Evolutionary conservation across 257 asterid genomes (phyloP).

Genomic region (Plantago ovata): DNA sequence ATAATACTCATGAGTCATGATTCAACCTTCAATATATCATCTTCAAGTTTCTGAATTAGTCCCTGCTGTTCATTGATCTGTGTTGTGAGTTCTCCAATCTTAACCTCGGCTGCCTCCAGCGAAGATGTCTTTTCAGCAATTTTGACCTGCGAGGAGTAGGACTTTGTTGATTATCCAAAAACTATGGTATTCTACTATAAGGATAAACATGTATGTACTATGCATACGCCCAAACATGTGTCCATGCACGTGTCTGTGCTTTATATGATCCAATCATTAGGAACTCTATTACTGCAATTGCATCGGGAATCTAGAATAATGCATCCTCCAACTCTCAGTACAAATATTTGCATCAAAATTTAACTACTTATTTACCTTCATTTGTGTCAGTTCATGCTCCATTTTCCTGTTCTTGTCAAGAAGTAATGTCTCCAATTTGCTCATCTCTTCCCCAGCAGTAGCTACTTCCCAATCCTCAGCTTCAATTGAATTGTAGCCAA

Average conservation of each 20-base stretch:
- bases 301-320: slow-evolving; percentile 5
- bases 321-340: background rate
- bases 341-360: slow-evolving; percentile 5
- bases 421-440: slow-evolving; percentile 91
- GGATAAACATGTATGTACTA: too few relatives aligned
- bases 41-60: slow-evolving; percentile 95
- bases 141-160: slow-evolving; percentile 56
- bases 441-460: slow-evolving; percentile 96
- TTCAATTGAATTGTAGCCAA: slow-evolving; percentile 97
- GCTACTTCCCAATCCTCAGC: slow-evolving; percentile 99
- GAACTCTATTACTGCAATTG: slow-evolving; percentile 15
- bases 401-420: slow-evolving; percentile 97
- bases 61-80: slow-evolving; percentile 74
- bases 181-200: too few relatives aligned
- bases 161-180: background rate
- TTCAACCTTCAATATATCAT: slow-evolving; percentile 80
- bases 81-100: slow-evolving; percentile 59
- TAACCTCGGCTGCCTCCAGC: slow-evolving; percentile 80
- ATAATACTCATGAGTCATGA: slow-evolving; percentile 9
- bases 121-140: slow-evolving; percentile 71
- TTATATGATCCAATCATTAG: background rate
- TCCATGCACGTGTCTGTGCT: too few relatives aligned
- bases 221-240: too few relatives aligned
- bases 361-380: slow-evolving; percentile 52
- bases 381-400: slow-evolving; percentile 96